Base-by-base conservation (phyloP, 2,329 filamentous ascomycete genomes). In the Leptodontidium sp. region DNA sequence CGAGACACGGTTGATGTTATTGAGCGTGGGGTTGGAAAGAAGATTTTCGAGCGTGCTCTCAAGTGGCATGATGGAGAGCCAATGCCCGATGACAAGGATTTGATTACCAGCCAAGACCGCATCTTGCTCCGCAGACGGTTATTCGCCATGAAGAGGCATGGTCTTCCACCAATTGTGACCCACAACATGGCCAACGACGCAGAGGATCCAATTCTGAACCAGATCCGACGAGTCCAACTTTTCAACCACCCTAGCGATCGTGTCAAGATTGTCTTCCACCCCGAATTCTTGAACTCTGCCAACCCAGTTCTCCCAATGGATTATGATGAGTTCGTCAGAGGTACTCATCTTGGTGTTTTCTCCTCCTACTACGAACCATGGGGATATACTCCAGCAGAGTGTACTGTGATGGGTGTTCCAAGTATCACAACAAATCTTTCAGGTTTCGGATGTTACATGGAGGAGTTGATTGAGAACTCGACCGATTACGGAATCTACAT, bases 401-500 rank as follows among this genome's bases (percentile, higher is more conserved):
- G 96, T 81, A 98, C 96, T 0, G 96, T 98, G 71, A 98, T 98
- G 96, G 96, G 96, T 76, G 94, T 99, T 50, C 96, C 96, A 53
- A 97, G 93, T 81, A 98, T 99, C 82, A 98, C 96, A 12, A 98
- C 95, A 35, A 99, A 99, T 81, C 84, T 99, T 55, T 98, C 96
- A 7, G 96, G 96, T 24, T 99, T 99, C 77, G 96, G 96, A 61
- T 98, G 96, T 82, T 98, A 99, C 81, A 99, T 99, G 96, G 96
- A 99, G 81, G 96, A 98, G 82, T 84, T 98, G 74, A 98, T 99
- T 74, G 95, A 98, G 82, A 98, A 98, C 82, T 97, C 95, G 50
- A 92, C 92, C 73, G 96, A 99, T 81, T 98, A 99, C 78, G 96
- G 96, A 74, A 98, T 99, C 82, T 98, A 98, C 85, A 98, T 99